Base-by-base conservation (phyloP, 345 rosid species). In the Citrus reticulata region DNA sequence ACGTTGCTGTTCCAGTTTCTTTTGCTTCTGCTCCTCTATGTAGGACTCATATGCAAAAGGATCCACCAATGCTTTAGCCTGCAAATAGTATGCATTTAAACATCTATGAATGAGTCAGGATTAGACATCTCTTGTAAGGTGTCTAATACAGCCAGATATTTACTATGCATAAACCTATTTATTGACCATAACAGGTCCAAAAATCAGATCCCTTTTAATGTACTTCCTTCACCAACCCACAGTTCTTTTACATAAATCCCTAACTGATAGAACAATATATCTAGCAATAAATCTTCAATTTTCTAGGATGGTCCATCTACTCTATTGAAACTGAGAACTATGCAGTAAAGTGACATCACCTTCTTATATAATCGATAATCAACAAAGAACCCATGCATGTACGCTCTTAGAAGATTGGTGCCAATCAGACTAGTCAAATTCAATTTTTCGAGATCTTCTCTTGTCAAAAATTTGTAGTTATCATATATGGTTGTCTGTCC, bases 381-480 rank as follows among this genome's bases (percentile, higher is more conserved):
- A 61, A 96, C 83, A 68, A 94, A 96, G 85, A 88, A 96, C 14
- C 99, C 99, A 78, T 96, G 98, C 97, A 94, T 90, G 76, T 87
- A 92, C n/a, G 98, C 99, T 85, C 94, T 88, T 51, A 96, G 81
- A 81, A 91, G 92, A 87, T 93, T 91, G 83, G 98, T 92, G 76
- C 99, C 99, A 60, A 96, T 92, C 79, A 92, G 85, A 83, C 89
- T 81, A 64, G 97, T 93, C 83, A 93, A 81, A 84, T 91, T 89
- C 87, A 96, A 86, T 80, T 84, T 94, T 83, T 93, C 92, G 75
- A 96, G 88, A 68, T 96, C 99, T 73, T 94, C 97, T 83, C 82
- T 92, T 6, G 95, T 90, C 86, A 96, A 86, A 80, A 92, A 96
- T 85, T 94, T 96, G 85, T 80, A 96, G 65, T 94, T 87, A 67